Base-by-base conservation (phyloP, 1,139 yeast species). In the Kodamaea ohmeri region DNA sequence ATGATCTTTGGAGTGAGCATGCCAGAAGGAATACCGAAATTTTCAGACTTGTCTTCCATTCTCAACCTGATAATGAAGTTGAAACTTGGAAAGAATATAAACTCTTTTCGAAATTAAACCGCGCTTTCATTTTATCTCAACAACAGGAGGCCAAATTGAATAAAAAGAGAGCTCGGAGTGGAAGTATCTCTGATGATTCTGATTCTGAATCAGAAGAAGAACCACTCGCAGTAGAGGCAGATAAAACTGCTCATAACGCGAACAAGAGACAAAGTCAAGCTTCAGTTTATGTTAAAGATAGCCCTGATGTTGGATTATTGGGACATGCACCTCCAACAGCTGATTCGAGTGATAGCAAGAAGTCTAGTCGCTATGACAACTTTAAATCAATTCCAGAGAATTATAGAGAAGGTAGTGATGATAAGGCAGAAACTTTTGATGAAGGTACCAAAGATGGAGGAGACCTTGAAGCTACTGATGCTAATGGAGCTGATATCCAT, bases 1-100 rank as follows among this genome's bases (percentile, higher is more conserved):
- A 85, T 51, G 96, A 88, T 48, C 61, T 83, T n/a, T 92, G 97
- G 97, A 77, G 73, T 52, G 83, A 85, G 8, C 80, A 78, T 55
- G 97, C 98, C 0, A 68, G 84, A 42, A 73, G 90, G 50, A 94
- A 94, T 55, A 89, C 97, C 0, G 73, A 78, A 43, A 66, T 92
- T 6, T 94, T 76, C 63, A 72, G 97, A 44, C 71, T 83, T 60
- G 88, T 92, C 2, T 94, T 94, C 72, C 92, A 90, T 48, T 80
- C 89, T 47, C 97, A 92, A 57, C 99, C 99, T 0, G 98, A 94
- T 59, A 88, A 92, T 56, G 71, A 76, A 12, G 97, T 92, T 11
- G 71, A 73, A 16, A 76, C 92, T 0, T 94, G 99, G 99, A 76
- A 77, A 42, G 96, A 88, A 36, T 94, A 89, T 58, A 89, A 87